Evolutionary conservation across 1,284 basidiomycete genomes (phyloP), one percentile per base, ranked within the genome.

Genomic region (Boletus albobrunnescens): DNA sequence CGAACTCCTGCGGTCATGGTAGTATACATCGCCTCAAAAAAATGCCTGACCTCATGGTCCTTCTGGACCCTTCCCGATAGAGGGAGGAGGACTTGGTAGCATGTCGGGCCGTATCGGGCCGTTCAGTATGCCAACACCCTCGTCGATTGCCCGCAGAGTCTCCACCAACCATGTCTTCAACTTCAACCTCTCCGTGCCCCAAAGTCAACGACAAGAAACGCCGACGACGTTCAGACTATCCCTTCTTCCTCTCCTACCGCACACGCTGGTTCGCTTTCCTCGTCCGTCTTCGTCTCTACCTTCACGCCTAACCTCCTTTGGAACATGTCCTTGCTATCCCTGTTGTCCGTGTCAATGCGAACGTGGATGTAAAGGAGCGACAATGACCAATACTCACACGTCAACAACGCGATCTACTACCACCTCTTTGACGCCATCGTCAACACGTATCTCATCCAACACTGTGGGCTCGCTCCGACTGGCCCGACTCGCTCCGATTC

Each of bases 381-480:
- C 70, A 89, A 89, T 56, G 87, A 89, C 68, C 85, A 87, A 57
- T 89, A 89, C 59, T 74, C 77, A 7, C 86, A 89, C 53, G 69
- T 88, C 55, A 89, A 89, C 67, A 89, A 89, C 64, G 74, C 82
- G 0, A 68, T 87, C n/a, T 89, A 87, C 64, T 86, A 87, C 61
- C 83, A 85, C 58, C 73, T 87, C 44, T 85, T 88, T 62, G 86
- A 88, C 67, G 85, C 84, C 6, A 70, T 87, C 56, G 71, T 88
- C 63, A 89, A 89, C 61, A 75, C 82, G 6, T 87, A 84, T 60
- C 77, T 87, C 52, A 80, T 84, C 36, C 65, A 77, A 46, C 65
- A 71, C 28, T 86, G 83, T 51, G 74, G 71, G 3, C 69, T 79
- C 23, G 63, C 72, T 16, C 82, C 83, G 0, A 65, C 70, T 4